Percentiles rank a stretch among this genome's conserved stretches.
phyloP scores from a whole-genome alignment of 345 rosid species.

The Mercurialis annua region DNA sequence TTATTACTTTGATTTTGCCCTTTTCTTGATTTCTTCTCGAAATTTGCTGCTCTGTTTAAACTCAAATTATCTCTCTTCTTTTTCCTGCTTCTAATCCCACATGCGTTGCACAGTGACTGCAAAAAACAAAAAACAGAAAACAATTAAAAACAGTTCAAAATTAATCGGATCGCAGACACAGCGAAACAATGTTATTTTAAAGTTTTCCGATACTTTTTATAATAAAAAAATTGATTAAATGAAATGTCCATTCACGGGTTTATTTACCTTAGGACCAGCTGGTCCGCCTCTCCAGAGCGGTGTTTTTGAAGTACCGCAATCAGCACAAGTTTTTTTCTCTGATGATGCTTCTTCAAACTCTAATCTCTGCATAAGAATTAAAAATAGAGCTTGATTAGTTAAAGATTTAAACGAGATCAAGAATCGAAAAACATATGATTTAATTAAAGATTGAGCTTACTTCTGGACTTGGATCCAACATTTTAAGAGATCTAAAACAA shows the following conservation, averaged over 20 bases:
- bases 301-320: constrained; percentile 86
- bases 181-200: too few relatives aligned
- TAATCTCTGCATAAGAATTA: constrained; percentile 7
- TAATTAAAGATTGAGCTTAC: constrained; percentile 18
- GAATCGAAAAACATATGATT: not conserved
- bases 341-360: constrained; percentile 26
- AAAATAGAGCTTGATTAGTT: not conserved
- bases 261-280: constrained; percentile 85
- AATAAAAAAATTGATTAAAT: not conserved
- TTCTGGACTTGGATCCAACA: constrained; percentile 28
- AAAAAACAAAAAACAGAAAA: not conserved
- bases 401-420: not conserved
- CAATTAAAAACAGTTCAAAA: constrained; percentile 9
- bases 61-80: constrained; percentile 59
- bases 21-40: constrained; percentile 50
- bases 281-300: constrained; percentile 99
- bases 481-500: constrained; percentile 20
- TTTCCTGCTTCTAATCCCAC: constrained; percentile 96
- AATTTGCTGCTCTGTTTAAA: constrained; percentile 32
- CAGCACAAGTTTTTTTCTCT: constrained; percentile 68
- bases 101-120: constrained; percentile 94
- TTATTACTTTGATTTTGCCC: constrained; percentile 3
- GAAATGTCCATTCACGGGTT: too few relatives aligned
- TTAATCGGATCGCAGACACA: not conserved
- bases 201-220: too few relatives aligned